Percentiles rank a stretch among this genome's conserved stretches.
These are phyloP conservation scores for Conticribra weissflogii DNA, from an alignment of 108 stramenopile genomes.

Conservation along the genomic window DNA sequence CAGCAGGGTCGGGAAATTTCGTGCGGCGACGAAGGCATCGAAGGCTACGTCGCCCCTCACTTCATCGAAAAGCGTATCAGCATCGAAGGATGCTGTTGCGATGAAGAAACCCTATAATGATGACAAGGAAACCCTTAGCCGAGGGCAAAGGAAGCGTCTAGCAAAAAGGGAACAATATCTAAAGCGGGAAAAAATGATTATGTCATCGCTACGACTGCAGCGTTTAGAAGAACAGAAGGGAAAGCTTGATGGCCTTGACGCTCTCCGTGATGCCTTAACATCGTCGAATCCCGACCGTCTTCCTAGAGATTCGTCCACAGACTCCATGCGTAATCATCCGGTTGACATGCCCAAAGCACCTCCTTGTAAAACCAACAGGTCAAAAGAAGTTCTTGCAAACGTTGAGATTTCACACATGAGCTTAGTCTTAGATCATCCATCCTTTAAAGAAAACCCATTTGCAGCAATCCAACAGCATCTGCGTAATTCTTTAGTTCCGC, in stretches of 20 bases:
- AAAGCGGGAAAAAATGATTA: conserved; percentile 75
- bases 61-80: background rate
- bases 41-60: background rate
- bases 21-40: conserved; percentile 38
- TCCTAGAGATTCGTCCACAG: background rate
- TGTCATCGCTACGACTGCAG: conserved; percentile 70
- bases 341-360: background rate
- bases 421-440: conserved; percentile 78
- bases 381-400: conserved; percentile 57
- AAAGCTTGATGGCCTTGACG: conserved; percentile 82
- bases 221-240: conserved; percentile 72
- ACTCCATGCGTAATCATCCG: conserved; percentile 7
- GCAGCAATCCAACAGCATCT: conserved; percentile 80
- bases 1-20: conserved; percentile 49
- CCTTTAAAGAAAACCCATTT: conserved; percentile 79
- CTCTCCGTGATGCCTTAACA: conserved; percentile 70
- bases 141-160: conserved; percentile 81
- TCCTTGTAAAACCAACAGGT: conserved; percentile 53
- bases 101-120: conserved; percentile 6
- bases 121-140: conserved; percentile 53
- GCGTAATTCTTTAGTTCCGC: conserved; percentile 62
- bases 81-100: background rate
- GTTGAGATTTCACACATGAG: conserved; percentile 70
- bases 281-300: conserved; percentile 6
- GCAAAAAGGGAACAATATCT: conserved; percentile 83